These are phyloP conservation scores for Cornus controversa DNA, from an alignment of 148 eudicot species.

Conservation along the genomic window DNA sequence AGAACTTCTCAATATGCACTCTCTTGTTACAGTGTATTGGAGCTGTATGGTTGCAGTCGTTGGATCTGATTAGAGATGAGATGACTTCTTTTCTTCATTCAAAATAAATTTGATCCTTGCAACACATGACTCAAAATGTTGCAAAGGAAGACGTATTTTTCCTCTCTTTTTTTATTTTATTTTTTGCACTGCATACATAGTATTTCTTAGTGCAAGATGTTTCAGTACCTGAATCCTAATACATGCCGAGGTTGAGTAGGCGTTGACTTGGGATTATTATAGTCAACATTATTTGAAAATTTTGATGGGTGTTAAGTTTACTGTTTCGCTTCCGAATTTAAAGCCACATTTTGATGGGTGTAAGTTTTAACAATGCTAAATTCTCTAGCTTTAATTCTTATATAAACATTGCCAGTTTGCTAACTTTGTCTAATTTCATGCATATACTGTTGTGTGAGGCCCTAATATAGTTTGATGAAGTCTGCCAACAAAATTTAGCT, in stretches of 20 bases:
- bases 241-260: neutral
- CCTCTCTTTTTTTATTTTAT: neutral
- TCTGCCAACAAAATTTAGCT: too few relatives aligned
- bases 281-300: neutral
- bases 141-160: too few relatives aligned
- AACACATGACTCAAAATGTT: neutral
- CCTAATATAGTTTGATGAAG: too few relatives aligned
- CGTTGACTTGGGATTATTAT: neutral
- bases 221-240: neutral
- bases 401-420: neutral
- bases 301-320: neutral
- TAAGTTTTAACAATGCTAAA: neutral
- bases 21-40: neutral
- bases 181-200: neutral
- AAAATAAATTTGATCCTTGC: neutral
- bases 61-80: conserved; percentile 10
- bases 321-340: too few relatives aligned
- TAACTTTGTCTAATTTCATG: neutral
- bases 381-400: conserved; percentile 1
- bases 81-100: neutral
- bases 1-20: neutral
- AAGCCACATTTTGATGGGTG: neutral
- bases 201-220: neutral
- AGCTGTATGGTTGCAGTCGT: neutral
- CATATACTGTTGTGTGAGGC: too few relatives aligned